Conservation (phyloP, 371 early-diverging fungal species). For the Mortierella sp. region DNA sequence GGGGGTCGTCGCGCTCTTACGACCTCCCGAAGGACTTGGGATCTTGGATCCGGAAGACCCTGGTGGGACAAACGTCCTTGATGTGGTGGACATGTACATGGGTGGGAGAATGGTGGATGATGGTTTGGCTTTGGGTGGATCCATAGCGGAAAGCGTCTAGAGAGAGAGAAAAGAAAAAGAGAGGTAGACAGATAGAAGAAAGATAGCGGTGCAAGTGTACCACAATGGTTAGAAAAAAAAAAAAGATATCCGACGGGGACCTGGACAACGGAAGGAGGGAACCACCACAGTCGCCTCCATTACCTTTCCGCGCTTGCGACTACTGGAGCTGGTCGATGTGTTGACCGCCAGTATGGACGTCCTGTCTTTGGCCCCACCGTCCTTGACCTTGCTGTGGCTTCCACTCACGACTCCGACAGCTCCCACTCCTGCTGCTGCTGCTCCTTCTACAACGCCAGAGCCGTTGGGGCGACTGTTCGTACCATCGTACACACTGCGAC, state of each 20-base stretch:
- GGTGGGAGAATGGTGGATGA: conserved; percentile 38
- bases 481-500: conserved; percentile 12
- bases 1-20: conserved; percentile 19
- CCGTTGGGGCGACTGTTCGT: conserved; percentile 6
- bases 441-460: conserved; percentile 9
- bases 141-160: conserved; percentile 45
- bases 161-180: background rate
- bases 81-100: conserved; percentile 49
- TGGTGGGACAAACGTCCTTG: conserved; percentile 16
- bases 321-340: too few relatives aligned
- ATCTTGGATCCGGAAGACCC: conserved; percentile 38
- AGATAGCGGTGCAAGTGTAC: too few relatives aligned
- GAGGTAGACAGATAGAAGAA: background rate
- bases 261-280: too few relatives aligned
- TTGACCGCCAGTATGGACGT: too few relatives aligned
- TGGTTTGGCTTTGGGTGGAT: conserved; percentile 49
- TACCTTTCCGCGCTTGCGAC: conserved; percentile 54
- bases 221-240: too few relatives aligned
- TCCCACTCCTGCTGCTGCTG: too few relatives aligned
- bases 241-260: too few relatives aligned
- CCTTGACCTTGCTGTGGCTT: conserved; percentile 51
- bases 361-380: conserved; percentile 2
- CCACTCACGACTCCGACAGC: too few relatives aligned
- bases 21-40: conserved; percentile 33
- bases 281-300: too few relatives aligned